Conservation (phyloP, 495 filamentous ascomycete genomes). For the Aspergillus mulundensis region DNA sequence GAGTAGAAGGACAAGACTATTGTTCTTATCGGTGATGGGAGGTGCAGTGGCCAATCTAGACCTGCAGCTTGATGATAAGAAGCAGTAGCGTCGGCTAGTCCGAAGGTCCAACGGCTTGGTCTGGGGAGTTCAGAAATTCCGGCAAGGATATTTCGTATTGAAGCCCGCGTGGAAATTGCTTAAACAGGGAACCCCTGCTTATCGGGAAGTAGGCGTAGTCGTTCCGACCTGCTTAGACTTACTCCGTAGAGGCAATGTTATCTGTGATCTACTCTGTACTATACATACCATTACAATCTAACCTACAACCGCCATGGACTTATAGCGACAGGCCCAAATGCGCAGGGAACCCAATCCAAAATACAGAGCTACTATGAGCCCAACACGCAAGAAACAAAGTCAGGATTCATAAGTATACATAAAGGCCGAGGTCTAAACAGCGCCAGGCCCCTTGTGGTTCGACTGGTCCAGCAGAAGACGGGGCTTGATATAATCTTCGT, state of each 20-base stretch:
- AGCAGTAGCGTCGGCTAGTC: conserved; percentile 4
- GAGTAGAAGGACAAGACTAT: not conserved
- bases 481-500: conserved; percentile 96
- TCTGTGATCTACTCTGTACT: not conserved
- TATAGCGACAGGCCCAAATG: not conserved
- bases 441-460: conserved; percentile 44
- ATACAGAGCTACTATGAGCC: conserved; percentile 1
- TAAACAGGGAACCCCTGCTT: conserved; percentile 1
- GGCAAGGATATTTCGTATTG: not conserved
- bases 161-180: not conserved
- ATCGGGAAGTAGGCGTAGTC: not conserved
- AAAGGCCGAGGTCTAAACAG: conserved; percentile 31
- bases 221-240: no score
- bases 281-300: not conserved
- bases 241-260: not conserved
- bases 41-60: conserved; percentile 27
- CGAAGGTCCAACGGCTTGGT: not conserved
- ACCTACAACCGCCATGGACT: not conserved
- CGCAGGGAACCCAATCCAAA: not conserved
- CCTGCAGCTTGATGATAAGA: conserved; percentile 8
- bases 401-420: conserved; percentile 17
- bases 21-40: not conserved
- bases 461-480: conserved; percentile 78
- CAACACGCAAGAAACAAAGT: conserved; percentile 7
- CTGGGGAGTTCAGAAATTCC: not conserved